Conservation (phyloP, 2,329 filamentous ascomycete species). For the Huntiella bhutanensis region DNA sequence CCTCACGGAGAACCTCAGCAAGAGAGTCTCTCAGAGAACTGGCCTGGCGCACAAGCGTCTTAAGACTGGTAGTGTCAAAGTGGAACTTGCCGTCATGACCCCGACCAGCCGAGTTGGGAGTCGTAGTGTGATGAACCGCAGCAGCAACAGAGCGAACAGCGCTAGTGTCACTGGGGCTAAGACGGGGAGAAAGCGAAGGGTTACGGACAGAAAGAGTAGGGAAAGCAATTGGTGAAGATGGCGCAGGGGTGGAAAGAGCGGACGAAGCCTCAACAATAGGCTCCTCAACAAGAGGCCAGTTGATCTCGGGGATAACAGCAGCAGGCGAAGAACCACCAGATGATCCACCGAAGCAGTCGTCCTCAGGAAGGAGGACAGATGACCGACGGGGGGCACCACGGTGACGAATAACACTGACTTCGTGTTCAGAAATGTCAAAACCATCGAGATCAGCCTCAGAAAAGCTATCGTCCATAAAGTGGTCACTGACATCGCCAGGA, state of each 20-base stretch:
- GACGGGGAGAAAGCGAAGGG: neutral
- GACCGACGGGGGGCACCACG: constrained; percentile 23
- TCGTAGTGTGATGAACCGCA: constrained; percentile 36
- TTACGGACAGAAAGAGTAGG: neutral
- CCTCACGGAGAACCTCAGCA: constrained; percentile 39
- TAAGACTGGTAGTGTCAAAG: constrained; percentile 51
- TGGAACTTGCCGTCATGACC: constrained; percentile 33
- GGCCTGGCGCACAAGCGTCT: constrained; percentile 44
- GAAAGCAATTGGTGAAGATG: neutral
- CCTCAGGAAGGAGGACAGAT: constrained; percentile 46
- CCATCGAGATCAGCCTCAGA: constrained; percentile 6
- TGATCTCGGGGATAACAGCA: neutral
- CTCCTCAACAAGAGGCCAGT: constrained; percentile 9
- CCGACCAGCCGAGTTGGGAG: constrained; percentile 20
- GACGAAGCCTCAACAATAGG: neutral
- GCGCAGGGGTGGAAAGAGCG: too few species aligned
- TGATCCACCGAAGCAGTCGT: constrained; percentile 41
- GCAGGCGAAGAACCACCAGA: constrained; percentile 6
- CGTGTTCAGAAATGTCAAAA: constrained; percentile 2
- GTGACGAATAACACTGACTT: neutral
- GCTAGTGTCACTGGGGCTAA: constrained; percentile 17
- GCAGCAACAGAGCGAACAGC: constrained; percentile 43
- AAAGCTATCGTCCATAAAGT: constrained; percentile 17
- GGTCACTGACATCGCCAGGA: constrained; percentile 23
- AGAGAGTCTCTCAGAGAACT: constrained; percentile 38